Evolutionary conservation across 140 eudicot species (phyloP).

Genomic region (Anethum foeniculum): DNA sequence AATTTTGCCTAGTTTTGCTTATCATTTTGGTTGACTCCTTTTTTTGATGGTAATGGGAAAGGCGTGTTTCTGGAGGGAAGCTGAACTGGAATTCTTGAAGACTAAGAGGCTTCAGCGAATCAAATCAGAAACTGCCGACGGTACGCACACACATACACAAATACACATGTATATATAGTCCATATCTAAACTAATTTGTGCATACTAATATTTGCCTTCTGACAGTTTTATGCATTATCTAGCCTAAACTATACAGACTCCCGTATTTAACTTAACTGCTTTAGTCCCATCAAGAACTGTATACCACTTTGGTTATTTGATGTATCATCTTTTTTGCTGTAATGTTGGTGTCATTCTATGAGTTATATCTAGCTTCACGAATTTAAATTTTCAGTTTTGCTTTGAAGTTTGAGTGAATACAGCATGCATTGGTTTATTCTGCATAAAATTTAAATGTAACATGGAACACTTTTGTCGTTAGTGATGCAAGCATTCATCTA

Average conservation of each 20-base stretch:
- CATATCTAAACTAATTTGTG: not conserved
- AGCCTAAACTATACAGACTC: not conserved
- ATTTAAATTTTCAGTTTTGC: not conserved
- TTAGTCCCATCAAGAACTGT: not conserved
- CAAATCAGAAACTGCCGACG: constrained; percentile 35
- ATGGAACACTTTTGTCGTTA: not conserved
- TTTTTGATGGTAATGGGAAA: constrained; percentile 55
- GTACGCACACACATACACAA: not conserved
- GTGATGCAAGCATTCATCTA: not conserved
- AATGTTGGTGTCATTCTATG: not conserved
- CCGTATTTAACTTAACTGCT: not conserved
- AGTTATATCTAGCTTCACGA: constrained; percentile 25
- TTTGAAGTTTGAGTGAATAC: not conserved
- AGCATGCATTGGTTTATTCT: not conserved
- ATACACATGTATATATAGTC: too few relatives aligned
- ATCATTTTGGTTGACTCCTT: too few relatives aligned
- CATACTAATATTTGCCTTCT: not conserved
- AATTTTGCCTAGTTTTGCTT: too few relatives aligned
- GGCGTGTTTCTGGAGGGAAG: constrained; percentile 71
- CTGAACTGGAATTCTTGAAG: constrained; percentile 68
- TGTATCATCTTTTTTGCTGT: not conserved
- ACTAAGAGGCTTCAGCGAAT: constrained; percentile 75
- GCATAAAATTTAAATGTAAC: not conserved
- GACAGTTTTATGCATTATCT: not conserved
- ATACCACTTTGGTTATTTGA: not conserved